Base-by-base conservation (phyloP, 495 filamentous ascomycete species). In the Tetracladium marchalianum region DNA sequence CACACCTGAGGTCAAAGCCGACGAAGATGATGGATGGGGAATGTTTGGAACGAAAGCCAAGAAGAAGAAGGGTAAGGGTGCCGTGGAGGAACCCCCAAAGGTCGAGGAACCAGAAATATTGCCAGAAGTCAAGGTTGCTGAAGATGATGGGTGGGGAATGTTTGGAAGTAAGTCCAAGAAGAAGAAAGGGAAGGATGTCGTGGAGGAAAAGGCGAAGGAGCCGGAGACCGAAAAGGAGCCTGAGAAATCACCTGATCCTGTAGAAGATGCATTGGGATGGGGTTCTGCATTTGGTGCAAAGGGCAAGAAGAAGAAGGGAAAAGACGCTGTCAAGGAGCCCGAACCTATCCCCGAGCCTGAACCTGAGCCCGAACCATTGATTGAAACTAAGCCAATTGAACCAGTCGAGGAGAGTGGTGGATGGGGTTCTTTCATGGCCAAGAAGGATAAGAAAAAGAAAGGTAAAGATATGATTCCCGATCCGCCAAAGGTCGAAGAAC, bases 1-100 rank as follows among this genome's bases (percentile, higher is more conserved):
- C n/a, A 60, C 61, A 37, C 60, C 60, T 5, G 63, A 68, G 55
- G 53, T 57, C 11, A 66, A 59, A 46, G 56, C 46, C 27, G 56
- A 50, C 12, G 62, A 63, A 27, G 49, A 46, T 18, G 61, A 61
- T 15, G 57, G 57, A 13, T 68, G 63, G 65, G 56, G 52, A 31
- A 16, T 35, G 9, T 54, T 50, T 7, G 58, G 62, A 31, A 49
- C 24, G 35, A 60, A 43, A 39, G 56, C 49, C 24, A 73, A 67
- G 50, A 56, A 51, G 37, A 69, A 66, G 54, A 67, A 65, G 27
- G 49, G 40, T 17, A 59, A 57, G 39, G 39, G 37, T 18, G n/a
- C 34, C 17, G 19, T 35, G 24, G 47, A 43, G 37, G 18, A 22
- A 43, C 9, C 44, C n/a, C 15, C 44, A 13, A 22, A 27, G n/a